Evolutionary conservation across 305 asterid genomes (phyloP).

Genomic region (Fraxinus ornus): DNA sequence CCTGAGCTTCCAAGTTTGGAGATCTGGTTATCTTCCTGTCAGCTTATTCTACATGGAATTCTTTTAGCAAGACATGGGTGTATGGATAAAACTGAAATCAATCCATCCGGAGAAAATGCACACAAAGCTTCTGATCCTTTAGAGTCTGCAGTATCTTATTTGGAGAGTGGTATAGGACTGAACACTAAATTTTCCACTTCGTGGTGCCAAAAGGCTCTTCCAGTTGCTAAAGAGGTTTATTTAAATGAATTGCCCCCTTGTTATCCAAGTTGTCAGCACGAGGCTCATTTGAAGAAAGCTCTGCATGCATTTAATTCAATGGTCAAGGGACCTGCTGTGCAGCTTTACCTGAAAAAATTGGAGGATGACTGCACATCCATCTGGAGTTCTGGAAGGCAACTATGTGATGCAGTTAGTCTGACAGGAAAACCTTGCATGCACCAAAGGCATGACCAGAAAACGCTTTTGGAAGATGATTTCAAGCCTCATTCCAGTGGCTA

Average conservation of each 20-base stretch:
- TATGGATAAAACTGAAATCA: constrained; percentile 33
- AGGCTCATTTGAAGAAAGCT: constrained; percentile 71
- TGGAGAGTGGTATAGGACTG: constrained; percentile 58
- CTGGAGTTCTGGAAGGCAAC: constrained; percentile 90
- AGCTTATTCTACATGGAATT: constrained; percentile 61
- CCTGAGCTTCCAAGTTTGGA: constrained; percentile 84
- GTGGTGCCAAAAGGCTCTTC: constrained; percentile 87
- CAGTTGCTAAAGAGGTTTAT: constrained; percentile 79
- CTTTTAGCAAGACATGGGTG: constrained; percentile 51
- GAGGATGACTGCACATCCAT: constrained; percentile 78
- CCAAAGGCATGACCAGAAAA: constrained; percentile 55
- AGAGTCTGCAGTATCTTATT: constrained; percentile 50
- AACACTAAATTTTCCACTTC: constrained; percentile 68
- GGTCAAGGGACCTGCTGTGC: constrained; percentile 91
- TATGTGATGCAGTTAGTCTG: constrained; percentile 92
- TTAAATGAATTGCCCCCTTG: constrained; percentile 68
- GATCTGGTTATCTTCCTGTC: constrained; percentile 73
- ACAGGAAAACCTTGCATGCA: constrained; percentile 96
- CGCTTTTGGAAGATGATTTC: constrained; percentile 35
- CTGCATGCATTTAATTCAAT: constrained; percentile 52
- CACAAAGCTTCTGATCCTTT: constrained; percentile 46
- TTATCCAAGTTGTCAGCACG: constrained; percentile 84
- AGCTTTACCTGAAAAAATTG: constrained; percentile 51
- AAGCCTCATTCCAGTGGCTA: constrained; percentile 86
- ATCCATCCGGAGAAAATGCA: constrained; percentile 38